Percentiles rank a stretch among this genome's conserved stretches.
phyloP scores from a whole-genome alignment of 2,329 filamentous ascomycete species.

The Aspergillus intermedius region DNA sequence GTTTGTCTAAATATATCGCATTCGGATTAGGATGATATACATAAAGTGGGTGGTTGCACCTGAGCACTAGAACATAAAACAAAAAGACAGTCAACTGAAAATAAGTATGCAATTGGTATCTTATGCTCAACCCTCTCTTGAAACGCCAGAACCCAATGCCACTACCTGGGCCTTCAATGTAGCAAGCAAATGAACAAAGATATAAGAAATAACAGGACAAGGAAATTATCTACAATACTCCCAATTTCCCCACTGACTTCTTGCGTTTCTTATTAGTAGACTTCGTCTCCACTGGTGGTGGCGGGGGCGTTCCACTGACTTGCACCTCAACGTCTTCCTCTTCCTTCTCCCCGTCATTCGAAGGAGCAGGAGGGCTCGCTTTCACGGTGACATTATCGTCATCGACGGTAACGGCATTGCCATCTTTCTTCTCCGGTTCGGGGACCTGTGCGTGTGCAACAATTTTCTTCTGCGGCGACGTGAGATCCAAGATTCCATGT shows the following conservation, averaged over 20 bases:
- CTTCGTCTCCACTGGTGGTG: neutral
- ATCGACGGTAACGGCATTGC: neutral
- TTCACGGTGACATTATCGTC: neutral
- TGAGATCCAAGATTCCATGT: neutral
- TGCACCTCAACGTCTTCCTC: slow-evolving; percentile 15
- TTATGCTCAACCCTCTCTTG: neutral
- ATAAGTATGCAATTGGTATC: neutral
- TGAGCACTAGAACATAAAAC: neutral
- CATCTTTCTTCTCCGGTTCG: neutral
- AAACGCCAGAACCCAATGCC: neutral
- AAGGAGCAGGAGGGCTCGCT: too few species aligned
- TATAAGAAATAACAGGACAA: neutral
- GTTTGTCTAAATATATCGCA: neutral
- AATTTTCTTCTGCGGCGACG: neutral
- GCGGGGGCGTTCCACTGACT: slow-evolving; percentile 21
- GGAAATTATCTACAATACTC: neutral
- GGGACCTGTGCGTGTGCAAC: neutral
- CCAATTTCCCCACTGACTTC: neutral
- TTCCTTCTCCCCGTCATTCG: neutral
- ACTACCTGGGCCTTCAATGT: neutral
- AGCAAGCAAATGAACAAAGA: neutral
- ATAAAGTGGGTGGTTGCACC: neutral
- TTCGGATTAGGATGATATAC: neutral
- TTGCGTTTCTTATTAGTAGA: neutral
- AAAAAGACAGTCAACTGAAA: neutral